Evolutionary conservation across 148 eudicot genomes (phyloP), one percentile per base, ranked within the genome.

Genomic region (Euryodendron excelsum): DNA sequence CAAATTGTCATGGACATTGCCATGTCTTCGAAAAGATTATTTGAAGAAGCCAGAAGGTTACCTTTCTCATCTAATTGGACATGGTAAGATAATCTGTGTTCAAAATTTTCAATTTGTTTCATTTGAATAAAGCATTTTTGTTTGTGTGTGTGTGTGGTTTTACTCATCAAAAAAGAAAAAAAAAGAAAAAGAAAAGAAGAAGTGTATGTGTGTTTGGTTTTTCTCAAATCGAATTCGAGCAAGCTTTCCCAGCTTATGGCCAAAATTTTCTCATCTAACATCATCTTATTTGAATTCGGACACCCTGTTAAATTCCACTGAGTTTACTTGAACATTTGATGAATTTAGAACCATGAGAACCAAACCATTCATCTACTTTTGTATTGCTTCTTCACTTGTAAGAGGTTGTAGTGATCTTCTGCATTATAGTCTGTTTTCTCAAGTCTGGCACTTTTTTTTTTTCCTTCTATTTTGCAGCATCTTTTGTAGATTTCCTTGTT

Each of bases 1-100:
- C 79, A 92, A 95, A 68, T 65, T 95, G 80, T 82, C 90, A 52
- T 95, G 99, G 99, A 95, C 94, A 82, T 86, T 95, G 81, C 99
- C 99, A 67, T 91, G 90, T 73, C 93, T 95, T 55, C 85, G 88
- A 37, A 89, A 90, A 78, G 96, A 89, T 56, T 95, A 95, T 84
- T 61, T 85, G 88, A 95, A 91, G 86, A 93, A 88, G 78, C 84
- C 93, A 65, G 99, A 95, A 86, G 99, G 91, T 84, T 95, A 95
- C 87, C 77, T 95, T 73, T 92, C 99, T 64, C 99, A 93, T 84
- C 92, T 95, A 75, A 85, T 93, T 76, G 99, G 99, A 68, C 99
- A 95, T 86, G 99, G 99, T 95, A 91, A 86, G 87, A 65, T 63
- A 34, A 23, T 55, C 3, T 28, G 11, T 59, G 14, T 14, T 45